A percentile compares a stretch with the other conserved stretches of the same genome.
These are phyloP conservation scores for Mortierella claussenii DNA, from an alignment of 192 early-diverging fungal species.

Conservation along the genomic window DNA sequence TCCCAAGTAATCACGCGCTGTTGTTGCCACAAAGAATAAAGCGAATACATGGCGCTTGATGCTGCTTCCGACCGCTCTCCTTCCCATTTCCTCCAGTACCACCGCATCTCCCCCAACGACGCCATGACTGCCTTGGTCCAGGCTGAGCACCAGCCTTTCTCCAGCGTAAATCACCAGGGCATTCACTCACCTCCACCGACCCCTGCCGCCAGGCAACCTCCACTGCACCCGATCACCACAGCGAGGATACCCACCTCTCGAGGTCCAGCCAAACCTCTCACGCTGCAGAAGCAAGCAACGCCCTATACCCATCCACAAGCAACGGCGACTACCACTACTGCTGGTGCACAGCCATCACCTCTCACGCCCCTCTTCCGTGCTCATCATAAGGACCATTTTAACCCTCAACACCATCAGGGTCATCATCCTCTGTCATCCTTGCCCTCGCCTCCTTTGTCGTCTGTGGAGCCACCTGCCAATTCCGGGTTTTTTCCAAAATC, in stretches of 20 bases:
- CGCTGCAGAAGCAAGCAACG: conserved; percentile 7
- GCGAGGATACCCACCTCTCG: not conserved
- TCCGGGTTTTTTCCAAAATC: conserved; percentile 28
- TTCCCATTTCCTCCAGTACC: not conserved
- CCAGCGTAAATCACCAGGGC: not conserved
- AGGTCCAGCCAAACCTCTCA: conserved; percentile 15
- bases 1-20: not conserved
- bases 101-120: not conserved
- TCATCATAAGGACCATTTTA: no score
- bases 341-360: conserved; percentile 6
- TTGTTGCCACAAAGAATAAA: not conserved
- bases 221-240: conserved; percentile 19
- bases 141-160: not conserved
- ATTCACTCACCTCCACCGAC: not conserved
- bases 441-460: conserved; percentile 37
- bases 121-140: conserved; percentile 8
- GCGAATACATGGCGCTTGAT: not conserved
- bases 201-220: conserved; percentile 1
- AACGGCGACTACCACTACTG: not conserved
- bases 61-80: not conserved
- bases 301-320: not conserved
- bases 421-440: conserved; percentile 21
- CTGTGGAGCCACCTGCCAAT: conserved; percentile 21
- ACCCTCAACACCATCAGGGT: no score
- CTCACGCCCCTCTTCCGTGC: conserved; percentile 11